Conservation (phyloP, 2,329 filamentous ascomycete species). For the Cadophora sp. region DNA sequence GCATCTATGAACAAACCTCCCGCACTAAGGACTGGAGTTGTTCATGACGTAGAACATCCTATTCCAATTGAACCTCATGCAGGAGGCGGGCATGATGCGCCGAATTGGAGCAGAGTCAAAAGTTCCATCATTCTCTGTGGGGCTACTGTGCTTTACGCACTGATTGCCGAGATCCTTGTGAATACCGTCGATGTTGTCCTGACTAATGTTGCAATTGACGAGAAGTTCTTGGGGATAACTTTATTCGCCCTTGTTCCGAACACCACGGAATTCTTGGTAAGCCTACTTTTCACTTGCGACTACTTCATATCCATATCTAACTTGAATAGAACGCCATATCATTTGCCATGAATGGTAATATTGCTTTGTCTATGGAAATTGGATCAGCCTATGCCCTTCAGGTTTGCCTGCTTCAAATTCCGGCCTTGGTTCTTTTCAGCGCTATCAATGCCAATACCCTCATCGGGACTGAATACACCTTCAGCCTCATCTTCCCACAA, state of each 20-base stretch:
- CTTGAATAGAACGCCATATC: conserved; percentile 82
- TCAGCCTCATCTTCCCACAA: conserved; percentile 93
- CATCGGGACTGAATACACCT: conserved; percentile 67
- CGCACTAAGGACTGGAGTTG: conserved; percentile 44
- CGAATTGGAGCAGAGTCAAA: conserved; percentile 95
- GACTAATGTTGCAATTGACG: conserved; percentile 87
- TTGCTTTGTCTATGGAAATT: conserved; percentile 98
- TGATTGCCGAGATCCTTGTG: conserved; percentile 96
- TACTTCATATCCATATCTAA: conserved; percentile 35
- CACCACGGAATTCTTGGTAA: conserved; percentile 94
- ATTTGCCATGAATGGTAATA: conserved; percentile 99
- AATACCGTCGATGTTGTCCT: conserved; percentile 97
- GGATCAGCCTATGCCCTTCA: conserved; percentile 96
- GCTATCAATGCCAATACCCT: conserved; percentile 71
- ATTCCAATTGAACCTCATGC: conserved; percentile 48
- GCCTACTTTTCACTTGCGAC: conserved; percentile 41
- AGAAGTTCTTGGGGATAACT: conserved; percentile 97
- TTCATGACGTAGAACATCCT: conserved; percentile 39
- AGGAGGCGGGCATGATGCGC: conserved; percentile 80
- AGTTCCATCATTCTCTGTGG: conserved; percentile 87
- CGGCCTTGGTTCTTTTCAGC: conserved; percentile 89
- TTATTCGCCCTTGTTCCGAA: conserved; percentile 97
- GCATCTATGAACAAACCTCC: conserved; percentile 41
- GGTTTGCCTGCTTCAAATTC: conserved; percentile 93
- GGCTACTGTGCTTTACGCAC: conserved; percentile 91